Evolutionary conservation across 441 rosid species (phyloP).

Genomic region (Mallotus japonicus): DNA sequence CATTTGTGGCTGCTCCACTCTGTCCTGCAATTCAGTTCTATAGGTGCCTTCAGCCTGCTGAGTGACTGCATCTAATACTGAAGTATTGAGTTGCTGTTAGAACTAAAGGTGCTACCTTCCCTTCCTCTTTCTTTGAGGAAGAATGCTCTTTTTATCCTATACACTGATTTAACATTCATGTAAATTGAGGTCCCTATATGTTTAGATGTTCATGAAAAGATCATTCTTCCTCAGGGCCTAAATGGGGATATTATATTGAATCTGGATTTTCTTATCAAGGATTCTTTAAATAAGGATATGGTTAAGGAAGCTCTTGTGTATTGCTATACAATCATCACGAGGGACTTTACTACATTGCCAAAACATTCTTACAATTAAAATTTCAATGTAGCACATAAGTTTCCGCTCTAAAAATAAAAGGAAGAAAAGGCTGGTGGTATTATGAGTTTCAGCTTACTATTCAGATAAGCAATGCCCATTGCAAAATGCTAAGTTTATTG

Average conservation of each 20-base stretch:
- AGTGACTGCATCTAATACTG: background rate
- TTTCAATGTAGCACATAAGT: background rate
- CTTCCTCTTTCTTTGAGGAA: background rate
- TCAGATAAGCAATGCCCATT: background rate
- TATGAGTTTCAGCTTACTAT: constrained; percentile 10
- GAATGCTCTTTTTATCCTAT: background rate
- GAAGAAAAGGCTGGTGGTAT: background rate
- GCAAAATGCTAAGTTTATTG: background rate
- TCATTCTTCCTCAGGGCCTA: too few relatives aligned
- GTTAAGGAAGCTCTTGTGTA: background rate
- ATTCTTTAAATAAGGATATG: too few relatives aligned
- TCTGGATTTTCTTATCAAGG: too few relatives aligned
- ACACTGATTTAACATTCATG: background rate
- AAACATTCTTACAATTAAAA: background rate
- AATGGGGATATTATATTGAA: too few relatives aligned
- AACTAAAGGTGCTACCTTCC: background rate
- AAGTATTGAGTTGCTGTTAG: background rate
- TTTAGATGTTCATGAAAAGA: background rate
- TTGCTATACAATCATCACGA: background rate
- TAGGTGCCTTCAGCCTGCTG: background rate
- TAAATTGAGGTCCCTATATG: background rate
- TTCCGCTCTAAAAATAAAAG: background rate
- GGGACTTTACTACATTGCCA: background rate
- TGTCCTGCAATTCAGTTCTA: background rate
- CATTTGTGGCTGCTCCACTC: too few relatives aligned